phyloP scores from a whole-genome alignment of 2,329 filamentous ascomycete genomes.

The Fusarium chaquense region DNA sequence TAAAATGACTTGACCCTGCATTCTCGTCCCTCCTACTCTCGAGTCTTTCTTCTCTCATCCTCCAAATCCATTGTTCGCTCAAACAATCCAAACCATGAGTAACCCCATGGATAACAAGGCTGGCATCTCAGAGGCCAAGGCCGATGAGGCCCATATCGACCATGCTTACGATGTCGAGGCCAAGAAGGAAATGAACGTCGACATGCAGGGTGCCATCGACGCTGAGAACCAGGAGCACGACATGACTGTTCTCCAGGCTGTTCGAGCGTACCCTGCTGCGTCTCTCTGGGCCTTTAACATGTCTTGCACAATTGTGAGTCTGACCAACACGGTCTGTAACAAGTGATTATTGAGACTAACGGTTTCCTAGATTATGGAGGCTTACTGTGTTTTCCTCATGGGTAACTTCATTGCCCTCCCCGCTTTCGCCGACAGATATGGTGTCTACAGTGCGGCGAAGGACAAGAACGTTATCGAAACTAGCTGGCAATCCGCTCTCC shows the following conservation, averaged over 20 bases:
- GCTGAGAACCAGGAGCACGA: constrained; percentile 58
- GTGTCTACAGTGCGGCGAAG: constrained; percentile 43
- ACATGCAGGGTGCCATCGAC: constrained; percentile 45
- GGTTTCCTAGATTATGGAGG: constrained; percentile 59
- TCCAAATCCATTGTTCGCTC: constrained; percentile 25
- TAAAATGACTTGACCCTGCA: constrained; percentile 20
- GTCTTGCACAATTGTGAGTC: constrained; percentile 62
- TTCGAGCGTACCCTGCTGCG: constrained; percentile 58
- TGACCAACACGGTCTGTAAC: too few relatives aligned
- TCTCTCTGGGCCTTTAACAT: constrained; percentile 62
- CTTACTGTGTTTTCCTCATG: constrained; percentile 62
- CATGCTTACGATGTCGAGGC: constrained; percentile 39
- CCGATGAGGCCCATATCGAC: constrained; percentile 27
- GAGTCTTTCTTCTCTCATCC: neutral
- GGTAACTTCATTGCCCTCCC: constrained; percentile 60
- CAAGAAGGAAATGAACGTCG: constrained; percentile 25
- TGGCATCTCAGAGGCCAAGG: constrained; percentile 30
- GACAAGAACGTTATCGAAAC: constrained; percentile 54
- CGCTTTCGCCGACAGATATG: constrained; percentile 55
- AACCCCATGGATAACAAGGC: constrained; percentile 26
- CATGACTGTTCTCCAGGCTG: constrained; percentile 55
- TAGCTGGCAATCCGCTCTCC: constrained; percentile 56
- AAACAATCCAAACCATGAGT: constrained; percentile 37
- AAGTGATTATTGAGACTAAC: neutral
- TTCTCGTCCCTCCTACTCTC: neutral